A percentile compares a stretch with the other conserved stretches of the same genome.
These are phyloP conservation scores for Leptodermis oblonga DNA, from an alignment of 257 asterid species.

Conservation along the genomic window DNA sequence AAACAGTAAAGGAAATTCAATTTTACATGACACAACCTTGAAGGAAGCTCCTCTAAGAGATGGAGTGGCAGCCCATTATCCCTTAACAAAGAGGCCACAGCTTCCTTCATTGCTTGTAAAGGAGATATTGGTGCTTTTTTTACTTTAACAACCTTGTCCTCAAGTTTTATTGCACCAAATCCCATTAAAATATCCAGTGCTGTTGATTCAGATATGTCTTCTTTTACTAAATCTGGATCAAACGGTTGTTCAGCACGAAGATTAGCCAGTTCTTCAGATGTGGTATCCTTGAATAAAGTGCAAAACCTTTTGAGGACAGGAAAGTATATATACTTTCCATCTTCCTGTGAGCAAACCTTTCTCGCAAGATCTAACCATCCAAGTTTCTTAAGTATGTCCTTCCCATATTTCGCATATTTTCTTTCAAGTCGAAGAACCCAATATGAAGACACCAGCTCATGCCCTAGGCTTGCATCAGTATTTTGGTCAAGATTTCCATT, in stretches of 20 bases:
- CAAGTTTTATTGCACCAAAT: slow-evolving; percentile 56
- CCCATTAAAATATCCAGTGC: slow-evolving; percentile 54
- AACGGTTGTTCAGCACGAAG: slow-evolving; percentile 32
- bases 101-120: slow-evolving; percentile 68
- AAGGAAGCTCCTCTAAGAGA: slow-evolving; percentile 74
- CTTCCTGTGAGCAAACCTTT: slow-evolving; percentile 65
- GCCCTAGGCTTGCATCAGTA: slow-evolving; percentile 24
- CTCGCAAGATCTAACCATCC: slow-evolving; percentile 91
- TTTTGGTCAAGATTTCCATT: slow-evolving; percentile 30
- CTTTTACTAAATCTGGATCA: slow-evolving; percentile 34
- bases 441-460: slow-evolving; percentile 30
- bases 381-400: slow-evolving; percentile 72
- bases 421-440: slow-evolving; percentile 60
- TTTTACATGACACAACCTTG: slow-evolving; percentile 42
- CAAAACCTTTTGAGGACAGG: slow-evolving; percentile 63
- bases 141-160: slow-evolving; percentile 55
- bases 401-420: slow-evolving; percentile 65
- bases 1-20: background rate
- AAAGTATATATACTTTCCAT: slow-evolving; percentile 60
- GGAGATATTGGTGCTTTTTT: slow-evolving; percentile 67
- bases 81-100: slow-evolving; percentile 51
- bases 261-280: slow-evolving; percentile 24
- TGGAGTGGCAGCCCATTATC: slow-evolving; percentile 47
- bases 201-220: slow-evolving; percentile 47
- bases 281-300: slow-evolving; percentile 35